Evolutionary conservation across 2,329 filamentous ascomycete genomes (phyloP).

Genomic region (Scopulariopsis brevicaulis): DNA sequence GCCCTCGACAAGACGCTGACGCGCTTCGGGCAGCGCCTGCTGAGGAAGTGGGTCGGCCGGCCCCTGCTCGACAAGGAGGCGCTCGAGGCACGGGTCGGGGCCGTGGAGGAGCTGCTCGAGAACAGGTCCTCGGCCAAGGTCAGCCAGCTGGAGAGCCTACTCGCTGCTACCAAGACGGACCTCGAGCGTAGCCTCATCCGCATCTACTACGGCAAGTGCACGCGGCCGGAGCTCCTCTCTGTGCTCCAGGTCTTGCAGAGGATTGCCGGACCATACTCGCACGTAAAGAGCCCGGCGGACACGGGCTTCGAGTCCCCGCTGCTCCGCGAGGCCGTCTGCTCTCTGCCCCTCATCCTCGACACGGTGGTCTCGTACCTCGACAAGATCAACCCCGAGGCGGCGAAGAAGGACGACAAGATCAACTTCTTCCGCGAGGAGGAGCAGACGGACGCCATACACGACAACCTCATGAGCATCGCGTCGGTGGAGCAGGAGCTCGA

Average conservation of each 20-base stretch:
- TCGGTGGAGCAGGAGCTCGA: constrained; percentile 83
- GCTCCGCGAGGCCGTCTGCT: constrained; percentile 59
- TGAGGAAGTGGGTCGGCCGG: constrained; percentile 91
- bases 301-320: constrained; percentile 62
- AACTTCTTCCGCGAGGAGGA: constrained; percentile 79
- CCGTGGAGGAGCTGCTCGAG: constrained; percentile 76
- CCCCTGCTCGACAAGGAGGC: constrained; percentile 67
- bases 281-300: constrained; percentile 52
- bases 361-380: constrained; percentile 67
- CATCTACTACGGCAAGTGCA: constrained; percentile 96
- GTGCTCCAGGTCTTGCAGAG: constrained; percentile 78
- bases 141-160: constrained; percentile 61
- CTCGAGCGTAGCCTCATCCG: constrained; percentile 88
- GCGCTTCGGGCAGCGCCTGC: constrained; percentile 73
- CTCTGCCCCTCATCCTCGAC: constrained; percentile 65
- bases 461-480: constrained; percentile 85
- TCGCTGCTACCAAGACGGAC: constrained; percentile 64
- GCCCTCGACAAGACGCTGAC: constrained; percentile 87
- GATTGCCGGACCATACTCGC: constrained; percentile 66
- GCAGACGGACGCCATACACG: constrained; percentile 80
- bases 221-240: constrained; percentile 73
- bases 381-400: constrained; percentile 74
- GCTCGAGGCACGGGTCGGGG: constrained; percentile 68
- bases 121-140: constrained; percentile 54
- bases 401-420: constrained; percentile 84